Evolutionary conservation across 2,329 filamentous ascomycete species (phyloP), one percentile per base, ranked within the genome.

Genomic region (Pseudonectria foliicola): DNA sequence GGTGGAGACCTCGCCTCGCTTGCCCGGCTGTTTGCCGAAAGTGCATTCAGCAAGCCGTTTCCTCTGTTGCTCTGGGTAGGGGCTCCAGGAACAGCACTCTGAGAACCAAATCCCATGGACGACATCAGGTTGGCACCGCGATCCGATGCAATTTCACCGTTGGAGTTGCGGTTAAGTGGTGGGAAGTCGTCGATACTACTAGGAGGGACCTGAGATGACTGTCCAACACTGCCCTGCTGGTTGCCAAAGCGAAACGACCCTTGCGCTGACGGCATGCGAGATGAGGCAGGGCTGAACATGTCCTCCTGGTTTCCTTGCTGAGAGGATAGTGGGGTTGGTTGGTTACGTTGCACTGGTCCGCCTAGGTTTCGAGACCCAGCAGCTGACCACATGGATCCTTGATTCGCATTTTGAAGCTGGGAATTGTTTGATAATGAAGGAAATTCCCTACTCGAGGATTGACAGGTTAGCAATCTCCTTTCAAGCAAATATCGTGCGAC

Each of bases 371-470:
- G 63, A 13, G 68, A 61, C 6, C 66, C 67, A 42, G 63, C 62
- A 16, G 64, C 61, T 27, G 72, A 68, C 75, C 75, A 79, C 59
- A 78, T 64, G 5, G 71, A 71, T 11, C 67, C 60, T 42, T 68
- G 68, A 29, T 55, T 68, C 6, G 66, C 56, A 38, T 57, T 71
- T 18, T 68, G 60, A 28, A 76, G 57, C 49, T 75, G 73, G 29
- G 73, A 64, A 44, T 73, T 78, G 49, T 75, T 78, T 33, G 76
- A 80, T 46, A 82, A 59, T 14, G 77, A 79, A 7, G 78, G 78
- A 35, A 82, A 82, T 52, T 82, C 77, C 41, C 77, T 82, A 41
- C n/a, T n/a, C n/a, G 12, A n/a, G 13, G 27, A 46, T 29, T 44
- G 40, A 25, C 31, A 13, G 24, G 25, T 33, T 24, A 25, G 18